These are phyloP conservation scores for Tuber aestivum DNA, from an alignment of 495 filamentous ascomycete species.

Conservation along the genomic window DNA sequence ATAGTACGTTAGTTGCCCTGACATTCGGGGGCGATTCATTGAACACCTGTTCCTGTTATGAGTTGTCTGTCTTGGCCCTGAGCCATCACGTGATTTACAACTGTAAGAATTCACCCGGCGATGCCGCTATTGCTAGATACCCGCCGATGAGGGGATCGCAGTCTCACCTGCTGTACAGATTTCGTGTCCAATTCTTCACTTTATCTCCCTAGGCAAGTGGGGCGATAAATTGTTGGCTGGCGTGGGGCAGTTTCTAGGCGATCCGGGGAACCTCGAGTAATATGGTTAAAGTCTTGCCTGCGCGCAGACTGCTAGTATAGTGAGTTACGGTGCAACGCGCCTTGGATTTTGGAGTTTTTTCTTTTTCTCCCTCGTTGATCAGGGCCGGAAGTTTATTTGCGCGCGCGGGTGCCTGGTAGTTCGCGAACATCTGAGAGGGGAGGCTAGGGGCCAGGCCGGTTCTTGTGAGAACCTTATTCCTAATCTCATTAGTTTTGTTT, in stretches of 20 bases:
- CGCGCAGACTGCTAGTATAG: too few relatives aligned
- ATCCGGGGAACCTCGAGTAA: background rate
- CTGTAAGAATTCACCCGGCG: background rate
- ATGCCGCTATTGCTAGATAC: background rate
- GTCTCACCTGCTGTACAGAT: background rate
- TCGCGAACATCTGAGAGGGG: background rate
- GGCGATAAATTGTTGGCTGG: background rate
- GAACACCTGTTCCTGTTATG: background rate
- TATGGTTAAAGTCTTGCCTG: background rate
- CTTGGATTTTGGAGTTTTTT: too few relatives aligned
- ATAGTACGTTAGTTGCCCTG: background rate
- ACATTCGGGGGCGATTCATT: background rate
- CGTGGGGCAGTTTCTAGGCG: background rate
- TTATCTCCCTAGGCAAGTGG: background rate
- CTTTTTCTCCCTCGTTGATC: too few relatives aligned
- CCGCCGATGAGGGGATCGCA: background rate
- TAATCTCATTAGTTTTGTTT: background rate
- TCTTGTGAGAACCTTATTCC: background rate
- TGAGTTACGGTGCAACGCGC: too few relatives aligned
- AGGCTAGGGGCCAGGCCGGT: background rate
- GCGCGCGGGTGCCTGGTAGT: background rate
- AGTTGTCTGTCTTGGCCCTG: background rate
- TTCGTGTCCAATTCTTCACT: background rate
- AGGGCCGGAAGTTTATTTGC: background rate
- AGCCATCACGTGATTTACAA: background rate